Conservation (phyloP, 1,284 basidiomycete species). For the Austroboletus rostrupii region DNA sequence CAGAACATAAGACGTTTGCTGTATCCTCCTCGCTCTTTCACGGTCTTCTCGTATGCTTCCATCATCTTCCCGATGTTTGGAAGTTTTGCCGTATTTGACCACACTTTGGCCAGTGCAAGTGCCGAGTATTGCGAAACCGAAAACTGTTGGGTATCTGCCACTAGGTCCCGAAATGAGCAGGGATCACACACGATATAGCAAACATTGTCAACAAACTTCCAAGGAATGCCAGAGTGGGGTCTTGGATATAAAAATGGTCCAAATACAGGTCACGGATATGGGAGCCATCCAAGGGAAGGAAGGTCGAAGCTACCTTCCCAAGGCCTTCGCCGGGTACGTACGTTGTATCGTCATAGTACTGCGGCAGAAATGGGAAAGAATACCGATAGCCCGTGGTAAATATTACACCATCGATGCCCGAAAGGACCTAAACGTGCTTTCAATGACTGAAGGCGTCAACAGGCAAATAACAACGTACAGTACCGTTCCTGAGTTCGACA, state of each 20-base stretch:
- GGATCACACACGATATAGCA: too few species aligned
- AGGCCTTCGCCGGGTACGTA: constrained; percentile 2
- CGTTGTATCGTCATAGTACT: constrained; percentile 12
- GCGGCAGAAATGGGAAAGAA: constrained; percentile 13
- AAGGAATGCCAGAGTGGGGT: constrained; percentile 19
- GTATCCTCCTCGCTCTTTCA: constrained; percentile 12
- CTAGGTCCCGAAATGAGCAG: too few species aligned
- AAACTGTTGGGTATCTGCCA: not conserved
- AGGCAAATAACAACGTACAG: constrained; percentile 1
- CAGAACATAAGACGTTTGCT: constrained; percentile 6
- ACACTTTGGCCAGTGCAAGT: constrained; percentile 18
- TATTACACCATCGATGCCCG: constrained; percentile 13
- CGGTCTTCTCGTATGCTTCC: not conserved
- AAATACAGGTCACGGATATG: constrained; percentile 19
- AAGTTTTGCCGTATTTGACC: constrained; percentile 15
- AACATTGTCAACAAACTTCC: constrained; percentile 8
- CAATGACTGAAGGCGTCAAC: not conserved
- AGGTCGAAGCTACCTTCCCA: constrained; percentile 1
- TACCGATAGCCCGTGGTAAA: constrained; percentile 11
- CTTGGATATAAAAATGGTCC: constrained; percentile 13
- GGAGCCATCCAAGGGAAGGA: constrained; percentile 10
- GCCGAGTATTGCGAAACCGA: not conserved
- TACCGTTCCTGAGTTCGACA: constrained; percentile 15
- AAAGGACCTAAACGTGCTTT: constrained; percentile 7
- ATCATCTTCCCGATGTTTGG: constrained; percentile 5